Base-by-base conservation (phyloP, 805 yeast genomes). In the Myxozyma geophila region DNA sequence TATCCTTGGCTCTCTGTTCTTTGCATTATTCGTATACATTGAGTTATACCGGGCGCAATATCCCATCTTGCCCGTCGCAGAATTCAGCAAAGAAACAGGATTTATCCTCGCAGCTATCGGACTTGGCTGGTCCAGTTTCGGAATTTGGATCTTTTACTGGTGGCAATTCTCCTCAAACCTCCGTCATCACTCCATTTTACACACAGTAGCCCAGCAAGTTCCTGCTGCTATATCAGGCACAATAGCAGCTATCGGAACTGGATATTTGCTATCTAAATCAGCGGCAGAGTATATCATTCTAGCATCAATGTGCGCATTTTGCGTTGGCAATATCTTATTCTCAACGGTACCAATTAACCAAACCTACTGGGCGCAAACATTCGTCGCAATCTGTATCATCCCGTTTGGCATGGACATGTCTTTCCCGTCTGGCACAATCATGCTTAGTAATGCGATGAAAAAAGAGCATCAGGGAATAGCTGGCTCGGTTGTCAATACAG, bases 401-500 rank as follows among this genome's bases (percentile, higher is more conserved):
- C 82, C 86, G 13, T 87, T 86, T 79, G 96, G 91, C 1, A 87
- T 89, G 92, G 93, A 89, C 73, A 77, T 86, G 73, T 85, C 89
- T 35, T 89, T 88, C 74, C 93, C 95, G 0, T 87, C 92, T 0
- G 86, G 89, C 0, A 83, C 91, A 0, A 52, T 67, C 17, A 48
- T 67, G 37, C 48, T 65, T 43, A 41, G 53, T 21, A 46, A 63
- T 33, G 48, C 64, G 7, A 52, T 63, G 62, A 92, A 92, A 0
- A 74, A 78, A 54, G 78, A 81, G 62, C 84, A 86, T 68, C 95
- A 89, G 75, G 95, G 93, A 8, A 83, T 87, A 81, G 92, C 92
- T 0, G 92, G 91, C 0, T 86, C 91, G 0, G 76, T 89, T 55
- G 86, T 87, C 4, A 81, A 87, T 21, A 88, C 95, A 0, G 84